Evolutionary conservation across 257 asterid species (phyloP).

Genomic region (Craterostigma plantagineum): DNA sequence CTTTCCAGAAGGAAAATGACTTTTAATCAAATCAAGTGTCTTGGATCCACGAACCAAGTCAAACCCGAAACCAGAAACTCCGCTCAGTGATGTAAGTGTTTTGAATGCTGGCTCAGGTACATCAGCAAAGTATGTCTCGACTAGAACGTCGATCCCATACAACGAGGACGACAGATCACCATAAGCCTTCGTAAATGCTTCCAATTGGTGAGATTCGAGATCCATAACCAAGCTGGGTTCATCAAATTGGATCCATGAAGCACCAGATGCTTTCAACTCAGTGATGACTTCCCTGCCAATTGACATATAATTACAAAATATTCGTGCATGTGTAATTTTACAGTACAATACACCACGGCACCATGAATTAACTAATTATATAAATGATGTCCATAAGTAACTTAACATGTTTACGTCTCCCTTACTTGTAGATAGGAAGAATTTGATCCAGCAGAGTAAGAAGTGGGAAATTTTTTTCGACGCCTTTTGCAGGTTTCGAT

Average conservation of each 20-base stretch:
- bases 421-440: constrained; percentile 85
- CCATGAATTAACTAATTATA: neutral
- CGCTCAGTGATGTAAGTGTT: constrained; percentile 53
- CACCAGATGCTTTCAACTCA: constrained; percentile 90
- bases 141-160: constrained; percentile 45
- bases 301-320: too few relatives aligned
- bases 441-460: constrained; percentile 79
- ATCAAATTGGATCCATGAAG: constrained; percentile 87
- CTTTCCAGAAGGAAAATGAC: constrained; percentile 74
- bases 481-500: constrained; percentile 92
- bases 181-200: constrained; percentile 76
- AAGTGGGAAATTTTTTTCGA: constrained; percentile 58
- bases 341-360: neutral
- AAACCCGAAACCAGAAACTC: constrained; percentile 67
- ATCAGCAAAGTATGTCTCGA: constrained; percentile 85
- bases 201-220: constrained; percentile 73
- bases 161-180: constrained; percentile 52
- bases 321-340: too few relatives aligned
- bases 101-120: constrained; percentile 65
- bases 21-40: constrained; percentile 67
- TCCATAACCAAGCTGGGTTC: constrained; percentile 86
- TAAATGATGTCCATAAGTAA: too few relatives aligned
- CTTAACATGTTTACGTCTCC: neutral
- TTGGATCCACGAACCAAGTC: constrained; percentile 78
- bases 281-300: constrained; percentile 70